A percentile compares a stretch with the other conserved stretches of the same genome.
These are phyloP conservation scores for Aspergillus brasiliensis DNA, from an alignment of 2,329 filamentous ascomycete genomes.

Conservation along the genomic window DNA sequence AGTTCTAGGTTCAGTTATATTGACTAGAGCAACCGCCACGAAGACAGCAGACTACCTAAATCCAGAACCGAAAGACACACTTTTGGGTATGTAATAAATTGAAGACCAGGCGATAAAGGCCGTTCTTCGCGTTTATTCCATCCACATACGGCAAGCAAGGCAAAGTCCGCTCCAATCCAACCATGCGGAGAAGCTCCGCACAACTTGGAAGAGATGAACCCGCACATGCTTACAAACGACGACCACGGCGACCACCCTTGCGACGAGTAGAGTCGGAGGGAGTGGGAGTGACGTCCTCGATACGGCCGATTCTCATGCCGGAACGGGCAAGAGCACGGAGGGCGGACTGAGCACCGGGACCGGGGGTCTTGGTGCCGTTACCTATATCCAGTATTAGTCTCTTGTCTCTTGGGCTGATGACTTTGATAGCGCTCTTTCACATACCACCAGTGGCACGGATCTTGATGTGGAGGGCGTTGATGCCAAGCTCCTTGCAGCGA, in stretches of 20 bases:
- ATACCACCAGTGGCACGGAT: slow-evolving; percentile 97
- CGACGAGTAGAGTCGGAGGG: slow-evolving; percentile 98
- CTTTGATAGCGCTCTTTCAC: slow-evolving; percentile 32
- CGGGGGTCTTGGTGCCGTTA: slow-evolving; percentile 99
- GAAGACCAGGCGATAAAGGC: slow-evolving; percentile 56
- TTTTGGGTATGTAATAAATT: slow-evolving; percentile 43
- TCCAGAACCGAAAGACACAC: slow-evolving; percentile 29
- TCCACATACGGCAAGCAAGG: slow-evolving; percentile 44
- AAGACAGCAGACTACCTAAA: slow-evolving; percentile 26
- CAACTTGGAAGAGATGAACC: slow-evolving; percentile 28
- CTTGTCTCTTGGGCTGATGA: not conserved
- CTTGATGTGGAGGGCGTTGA: slow-evolving; percentile 99
- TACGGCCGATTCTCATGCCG: slow-evolving; percentile 99
- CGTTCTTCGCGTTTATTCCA: slow-evolving; percentile 58
- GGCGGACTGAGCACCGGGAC: slow-evolving; percentile 97
- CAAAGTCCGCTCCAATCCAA: slow-evolving; percentile 31
- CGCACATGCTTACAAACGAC: slow-evolving; percentile 81
- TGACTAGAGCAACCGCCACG: slow-evolving; percentile 26
- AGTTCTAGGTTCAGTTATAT: slow-evolving; percentile 22
- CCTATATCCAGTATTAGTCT: slow-evolving; percentile 51
- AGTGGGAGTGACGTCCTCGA: slow-evolving; percentile 99
- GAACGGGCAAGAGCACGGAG: slow-evolving; percentile 98
- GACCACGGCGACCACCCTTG: slow-evolving; percentile 99
- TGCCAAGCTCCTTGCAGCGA: slow-evolving; percentile 83
- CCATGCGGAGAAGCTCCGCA: slow-evolving; percentile 30